Conservation (phyloP, 805 yeast genomes). For the Henningerozyma blattae region DNA sequence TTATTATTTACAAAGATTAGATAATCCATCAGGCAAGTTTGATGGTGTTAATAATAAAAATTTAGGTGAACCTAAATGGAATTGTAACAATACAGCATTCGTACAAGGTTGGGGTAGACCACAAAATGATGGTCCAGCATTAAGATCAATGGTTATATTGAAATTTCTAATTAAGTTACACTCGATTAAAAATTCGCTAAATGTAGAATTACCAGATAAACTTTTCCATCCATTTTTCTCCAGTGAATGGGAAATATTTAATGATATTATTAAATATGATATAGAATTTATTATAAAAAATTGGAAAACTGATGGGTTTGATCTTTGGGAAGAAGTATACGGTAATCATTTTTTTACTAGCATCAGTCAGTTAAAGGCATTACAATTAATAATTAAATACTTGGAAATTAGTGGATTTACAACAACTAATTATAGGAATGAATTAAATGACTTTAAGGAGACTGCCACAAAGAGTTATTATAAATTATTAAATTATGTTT, state of each 20-base stretch:
- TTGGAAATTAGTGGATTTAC: constrained; percentile 10
- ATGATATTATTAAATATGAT: constrained; percentile 53
- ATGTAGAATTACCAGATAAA: constrained; percentile 1
- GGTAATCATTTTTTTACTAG: constrained; percentile 73
- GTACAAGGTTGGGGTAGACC: constrained; percentile 82
- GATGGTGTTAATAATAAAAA: constrained; percentile 37
- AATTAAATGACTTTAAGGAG: constrained; percentile 9
- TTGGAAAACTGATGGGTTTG: constrained; percentile 67
- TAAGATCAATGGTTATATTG: constrained; percentile 55
- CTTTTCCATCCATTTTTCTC: constrained; percentile 6
- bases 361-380: constrained; percentile 58
- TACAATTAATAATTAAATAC: constrained; percentile 42
- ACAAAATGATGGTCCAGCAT: constrained; percentile 89
- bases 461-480: too few species aligned
- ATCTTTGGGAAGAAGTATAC: constrained; percentile 83
- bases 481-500: constrained; percentile 15
- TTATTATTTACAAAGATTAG: constrained; percentile 46
- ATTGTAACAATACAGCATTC: constrained; percentile 53
- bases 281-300: constrained; percentile 45
- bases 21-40: constrained; percentile 53
- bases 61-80: constrained; percentile 85
- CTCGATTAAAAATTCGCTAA: background rate
- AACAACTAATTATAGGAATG: background rate
- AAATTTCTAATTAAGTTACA: constrained; percentile 34
- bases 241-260: constrained; percentile 31